Base-by-base conservation (phyloP, 2,329 filamentous ascomycete genomes). In the Colletotrichum sp. region DNA sequence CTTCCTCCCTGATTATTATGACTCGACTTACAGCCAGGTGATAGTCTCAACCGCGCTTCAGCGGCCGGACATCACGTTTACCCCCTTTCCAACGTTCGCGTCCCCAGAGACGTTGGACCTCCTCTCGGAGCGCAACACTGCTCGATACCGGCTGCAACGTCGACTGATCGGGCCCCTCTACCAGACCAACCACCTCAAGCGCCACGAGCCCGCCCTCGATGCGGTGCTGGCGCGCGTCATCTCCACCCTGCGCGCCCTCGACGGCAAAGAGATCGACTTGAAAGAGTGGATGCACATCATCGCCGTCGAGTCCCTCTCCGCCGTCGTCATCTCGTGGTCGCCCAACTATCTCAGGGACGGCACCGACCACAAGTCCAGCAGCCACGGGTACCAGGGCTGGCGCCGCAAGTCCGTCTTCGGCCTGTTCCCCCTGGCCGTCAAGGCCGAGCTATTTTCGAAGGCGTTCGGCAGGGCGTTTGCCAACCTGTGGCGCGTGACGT, bases 281-380 rank as follows among this genome's bases (percentile, higher is more conserved):
- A 88, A 88, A 67, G 87, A 89, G 70, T 91, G 89, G 89, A 90
- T 90, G 89, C 89, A 91, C 80, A 90, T 91, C 72, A 83, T 90
- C 21, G 86, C 85, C 2, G 88, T 91, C 34, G 89, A 91, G 77
- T 89, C 87, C 26, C 85, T 91, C 4, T 86, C 87, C 1, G 88
- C 88, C 1, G 80, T 86, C 3, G 88, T 90, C 1, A 81, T 91
- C 2, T 88, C 88, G 0, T 90, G 89, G 89, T 90, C 89, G 0
- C 89, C 89, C 0, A 86, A 87, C 0, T 86, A 89, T 78, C 80
- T 90, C 12, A 82, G 83, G 10, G 81, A 82, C 26, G 83, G 83
- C 6, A 86, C 87, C 0, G 89, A 91, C 66, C 85, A 86, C 73
- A 86, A 85, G 1, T 88, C 89, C 0, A 86, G 89, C n/a, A 79